These are phyloP conservation scores for Cryptosporidium andersoni DNA, from an alignment of 169 alveolate species.

Conservation along the genomic window DNA sequence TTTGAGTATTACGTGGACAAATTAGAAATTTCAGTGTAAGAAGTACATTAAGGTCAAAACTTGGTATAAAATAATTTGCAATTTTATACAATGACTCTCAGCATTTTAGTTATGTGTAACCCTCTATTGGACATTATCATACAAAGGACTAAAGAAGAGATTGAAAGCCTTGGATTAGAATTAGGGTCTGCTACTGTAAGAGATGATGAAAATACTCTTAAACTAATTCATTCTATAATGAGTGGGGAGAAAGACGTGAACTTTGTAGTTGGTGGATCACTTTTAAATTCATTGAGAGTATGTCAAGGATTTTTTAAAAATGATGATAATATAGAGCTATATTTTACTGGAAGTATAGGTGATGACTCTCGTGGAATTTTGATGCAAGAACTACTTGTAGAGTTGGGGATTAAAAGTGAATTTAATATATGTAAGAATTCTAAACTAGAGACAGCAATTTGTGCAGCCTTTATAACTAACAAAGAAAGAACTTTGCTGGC, in stretches of 20 bases:
- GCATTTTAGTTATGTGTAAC: conserved; percentile 48
- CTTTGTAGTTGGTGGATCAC: conserved; percentile 68
- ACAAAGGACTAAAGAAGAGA: not conserved
- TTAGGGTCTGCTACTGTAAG: conserved; percentile 49
- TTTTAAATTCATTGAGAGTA: conserved; percentile 52
- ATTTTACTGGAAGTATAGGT: conserved; percentile 52
- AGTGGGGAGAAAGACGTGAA: conserved; percentile 26
- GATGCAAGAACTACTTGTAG: conserved; percentile 35
- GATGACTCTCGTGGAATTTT: conserved; percentile 64
- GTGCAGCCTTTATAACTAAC: conserved; percentile 55
- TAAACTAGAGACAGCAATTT: conserved; percentile 39
- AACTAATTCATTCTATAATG: conserved; percentile 17
- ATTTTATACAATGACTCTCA: too few relatives aligned
- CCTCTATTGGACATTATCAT: conserved; percentile 47
- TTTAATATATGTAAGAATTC: conserved; percentile 30
- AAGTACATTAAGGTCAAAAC: too few relatives aligned
- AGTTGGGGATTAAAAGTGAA: conserved; percentile 16
- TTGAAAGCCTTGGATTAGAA: conserved; percentile 17
- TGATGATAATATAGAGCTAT: conserved; percentile 26
- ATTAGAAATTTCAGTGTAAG: too few relatives aligned
- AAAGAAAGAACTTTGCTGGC: conserved; percentile 45
- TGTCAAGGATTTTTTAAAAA: conserved; percentile 28
- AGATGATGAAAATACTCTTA: conserved; percentile 43
- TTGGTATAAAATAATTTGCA: too few relatives aligned
- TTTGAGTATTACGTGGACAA: too few relatives aligned